Evolutionary conservation across 768 basidiomycete genomes (phyloP), one percentile per base, ranked within the genome.

Genomic region (Boletus pseudo-olivaceus): DNA sequence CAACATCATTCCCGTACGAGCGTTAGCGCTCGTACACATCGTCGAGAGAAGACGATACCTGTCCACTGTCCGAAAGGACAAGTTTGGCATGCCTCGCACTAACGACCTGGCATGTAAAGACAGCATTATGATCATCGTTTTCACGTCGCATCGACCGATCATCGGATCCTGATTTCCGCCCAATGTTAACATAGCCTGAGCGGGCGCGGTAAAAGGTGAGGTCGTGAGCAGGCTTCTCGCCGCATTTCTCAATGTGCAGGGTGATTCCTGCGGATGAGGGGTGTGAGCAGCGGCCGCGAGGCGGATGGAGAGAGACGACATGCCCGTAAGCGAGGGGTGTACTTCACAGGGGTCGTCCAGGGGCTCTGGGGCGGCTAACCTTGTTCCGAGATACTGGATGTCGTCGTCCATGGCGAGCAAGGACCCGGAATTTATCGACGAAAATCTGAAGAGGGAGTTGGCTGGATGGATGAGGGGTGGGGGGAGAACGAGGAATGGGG

Each of bases 21-120:
- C 49, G 30, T 62, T n/a, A 58, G 65, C 57, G 47, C 60, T 56
- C 51, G 45, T 50, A 59, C 38, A 60, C 53, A 62, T 42, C 54
- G 37, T 53, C 46, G 39, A 49, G 2, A 46, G 54, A 44, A 35
- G 40, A 45, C 54, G 63, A 59, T 78, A 90, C 88, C 74, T 81
- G 78, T 43, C 88, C 87, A 57, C 77, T 79, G 62, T 88, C 84
- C 5, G 84, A 76, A 68, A 90, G 85, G 20, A 79, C 77, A 55
- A 92, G 83, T 76, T 83, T 88, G 53, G 89, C 88, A 73, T 92
- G 89, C 63, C 74, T 81, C 26, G 89, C 80, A 67, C 87, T 89
- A 58, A 92, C 85, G 43, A 91, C 89, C 30, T 87, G 84, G 64
- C 89, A 90, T 46, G 82, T 72, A 59, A 90, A 90, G 68, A 83